A percentile compares a stretch with the other conserved stretches of the same genome.
Conservation (phyloP, 495 filamentous ascomycete species). For the Penicillium macrosclerotiorum region DNA sequence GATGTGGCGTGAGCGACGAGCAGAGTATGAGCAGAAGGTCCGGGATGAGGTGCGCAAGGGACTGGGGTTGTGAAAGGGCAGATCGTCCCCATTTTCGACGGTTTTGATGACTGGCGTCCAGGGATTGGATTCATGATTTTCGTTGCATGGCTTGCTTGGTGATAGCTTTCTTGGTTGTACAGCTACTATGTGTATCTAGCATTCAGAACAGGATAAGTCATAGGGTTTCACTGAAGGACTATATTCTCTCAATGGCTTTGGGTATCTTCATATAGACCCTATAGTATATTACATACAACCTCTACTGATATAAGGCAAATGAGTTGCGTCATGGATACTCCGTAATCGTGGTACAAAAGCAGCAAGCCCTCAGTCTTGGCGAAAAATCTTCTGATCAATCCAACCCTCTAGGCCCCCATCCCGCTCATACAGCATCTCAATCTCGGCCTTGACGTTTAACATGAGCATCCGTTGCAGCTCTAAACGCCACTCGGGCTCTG, state of each 20-base stretch:
- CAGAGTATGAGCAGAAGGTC: slow-evolving; percentile 84
- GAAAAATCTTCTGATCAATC: slow-evolving; percentile 53
- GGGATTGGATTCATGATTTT: slow-evolving; percentile 12
- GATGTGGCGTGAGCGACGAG: slow-evolving; percentile 91
- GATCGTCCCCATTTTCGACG: not conserved
- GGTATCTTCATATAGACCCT: not conserved
- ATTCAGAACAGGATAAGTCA: slow-evolving; percentile 7
- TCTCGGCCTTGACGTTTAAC: slow-evolving; percentile 84
- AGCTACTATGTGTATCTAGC: slow-evolving; percentile 15
- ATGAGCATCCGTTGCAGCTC: slow-evolving; percentile 87
- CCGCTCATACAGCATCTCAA: slow-evolving; percentile 71
- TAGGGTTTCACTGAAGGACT: not conserved
- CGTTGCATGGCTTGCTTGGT: slow-evolving; percentile 23
- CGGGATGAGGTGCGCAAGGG: slow-evolving; percentile 73
- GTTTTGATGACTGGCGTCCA: slow-evolving; percentile 23
- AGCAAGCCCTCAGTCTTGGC: slow-evolving; percentile 13
- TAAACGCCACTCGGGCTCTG: slow-evolving; percentile 52
- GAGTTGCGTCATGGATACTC: too few relatives aligned
- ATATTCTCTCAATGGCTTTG: not conserved
- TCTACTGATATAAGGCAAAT: too few relatives aligned
- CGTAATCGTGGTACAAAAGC: not conserved
- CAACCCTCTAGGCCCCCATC: slow-evolving; percentile 59
- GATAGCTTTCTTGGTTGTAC: slow-evolving; percentile 14
- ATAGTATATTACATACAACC: too few relatives aligned
- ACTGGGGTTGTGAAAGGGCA: slow-evolving; percentile 46